phyloP scores from a whole-genome alignment of 164 flowering plant genomes.

The Nymphaea thermarum region DNA sequence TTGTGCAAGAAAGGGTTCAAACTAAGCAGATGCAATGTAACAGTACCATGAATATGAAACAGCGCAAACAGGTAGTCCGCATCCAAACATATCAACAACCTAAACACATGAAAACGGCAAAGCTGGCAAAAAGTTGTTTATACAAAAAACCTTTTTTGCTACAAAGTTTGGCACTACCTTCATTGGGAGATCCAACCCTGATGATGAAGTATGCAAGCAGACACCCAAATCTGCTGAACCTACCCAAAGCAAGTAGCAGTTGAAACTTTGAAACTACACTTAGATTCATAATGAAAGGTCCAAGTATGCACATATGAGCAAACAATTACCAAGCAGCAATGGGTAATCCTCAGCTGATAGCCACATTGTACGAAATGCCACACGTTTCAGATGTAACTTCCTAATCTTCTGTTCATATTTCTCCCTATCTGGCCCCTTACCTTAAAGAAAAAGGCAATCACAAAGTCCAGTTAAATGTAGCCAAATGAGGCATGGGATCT shows the following conservation, averaged over 20 bases:
- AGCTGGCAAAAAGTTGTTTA: neutral
- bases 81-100: slow-evolving; percentile 99
- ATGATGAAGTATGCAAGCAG: slow-evolving; percentile 89
- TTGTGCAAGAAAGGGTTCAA: neutral
- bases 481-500: neutral
- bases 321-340: slow-evolving; percentile 58
- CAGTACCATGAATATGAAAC: slow-evolving; percentile 87
- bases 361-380: slow-evolving; percentile 98
- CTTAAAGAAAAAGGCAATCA: slow-evolving; percentile 18
- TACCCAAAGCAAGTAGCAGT: slow-evolving; percentile 14
- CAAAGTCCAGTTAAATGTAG: neutral
- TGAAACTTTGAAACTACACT: neutral
- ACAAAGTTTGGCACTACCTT: slow-evolving; percentile 34
- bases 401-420: slow-evolving; percentile 69
- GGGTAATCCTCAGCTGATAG: slow-evolving; percentile 91
- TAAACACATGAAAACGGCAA: slow-evolving; percentile 9
- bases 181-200: slow-evolving; percentile 98
- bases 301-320: neutral
- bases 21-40: neutral
- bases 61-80: slow-evolving; percentile 97
- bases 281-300: neutral
- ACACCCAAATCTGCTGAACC: slow-evolving; percentile 97
- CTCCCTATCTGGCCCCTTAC: slow-evolving; percentile 89
- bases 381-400: slow-evolving; percentile 69
- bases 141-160: neutral